Conservation (phyloP, 2,329 filamentous ascomycete genomes). For the Ramularia endophylla region DNA sequence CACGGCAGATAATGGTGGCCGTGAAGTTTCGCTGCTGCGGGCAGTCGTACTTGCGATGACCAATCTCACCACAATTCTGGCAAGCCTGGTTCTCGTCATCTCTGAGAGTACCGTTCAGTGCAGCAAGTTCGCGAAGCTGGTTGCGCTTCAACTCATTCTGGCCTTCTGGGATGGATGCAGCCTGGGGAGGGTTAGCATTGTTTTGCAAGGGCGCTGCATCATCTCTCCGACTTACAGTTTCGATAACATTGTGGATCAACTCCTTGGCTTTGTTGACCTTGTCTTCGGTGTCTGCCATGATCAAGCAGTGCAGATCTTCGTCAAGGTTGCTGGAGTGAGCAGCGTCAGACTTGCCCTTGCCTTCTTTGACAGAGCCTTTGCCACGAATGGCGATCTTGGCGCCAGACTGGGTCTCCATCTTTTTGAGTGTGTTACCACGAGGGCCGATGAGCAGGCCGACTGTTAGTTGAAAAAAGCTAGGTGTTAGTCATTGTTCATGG, state of each 20-base stretch:
- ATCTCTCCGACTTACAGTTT: constrained; percentile 69
- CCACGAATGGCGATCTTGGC: constrained; percentile 99
- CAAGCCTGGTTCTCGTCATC: constrained; percentile 99
- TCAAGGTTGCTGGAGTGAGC: constrained; percentile 99
- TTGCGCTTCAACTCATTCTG: constrained; percentile 99
- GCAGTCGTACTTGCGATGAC: constrained; percentile 97
- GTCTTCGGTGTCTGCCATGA: constrained; percentile 99
- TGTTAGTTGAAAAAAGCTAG: constrained; percentile 78
- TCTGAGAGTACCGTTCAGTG: constrained; percentile 96
- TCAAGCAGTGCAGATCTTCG: constrained; percentile 96
- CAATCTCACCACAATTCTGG: constrained; percentile 98
- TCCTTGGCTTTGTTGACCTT: constrained; percentile 99
- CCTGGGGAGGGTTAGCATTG: constrained; percentile 50
- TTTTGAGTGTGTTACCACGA: constrained; percentile 99
- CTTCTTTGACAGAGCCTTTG: constrained; percentile 99
- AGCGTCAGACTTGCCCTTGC: constrained; percentile 97
- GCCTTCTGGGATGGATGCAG: constrained; percentile 95
- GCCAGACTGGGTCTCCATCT: constrained; percentile 96
- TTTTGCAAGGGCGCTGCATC: no score
- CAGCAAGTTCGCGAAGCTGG: constrained; percentile 93
- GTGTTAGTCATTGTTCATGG: constrained; percentile 55
- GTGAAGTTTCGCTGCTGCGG: constrained; percentile 97
- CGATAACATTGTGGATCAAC: constrained; percentile 96
- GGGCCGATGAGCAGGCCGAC: constrained; percentile 99
- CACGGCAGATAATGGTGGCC: constrained; percentile 98